A percentile compares a stretch with the other conserved stretches of the same genome.
Evolutionary conservation across 768 basidiomycete genomes (phyloP).

Genomic region (Mycena belliarum): DNA sequence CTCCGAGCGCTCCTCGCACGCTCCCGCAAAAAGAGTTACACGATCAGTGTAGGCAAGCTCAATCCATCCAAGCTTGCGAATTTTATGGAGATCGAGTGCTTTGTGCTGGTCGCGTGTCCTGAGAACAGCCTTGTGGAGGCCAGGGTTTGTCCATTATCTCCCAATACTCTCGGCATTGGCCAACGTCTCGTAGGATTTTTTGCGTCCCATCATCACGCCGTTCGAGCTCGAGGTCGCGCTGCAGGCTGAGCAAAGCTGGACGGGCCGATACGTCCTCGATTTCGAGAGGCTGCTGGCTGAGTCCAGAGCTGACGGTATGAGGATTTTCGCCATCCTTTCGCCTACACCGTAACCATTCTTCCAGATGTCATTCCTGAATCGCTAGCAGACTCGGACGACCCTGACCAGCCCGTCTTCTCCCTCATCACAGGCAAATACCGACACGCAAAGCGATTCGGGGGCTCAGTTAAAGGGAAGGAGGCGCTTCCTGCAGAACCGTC

Average conservation of each 20-base stretch:
- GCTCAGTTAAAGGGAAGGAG: slow-evolving; percentile 26
- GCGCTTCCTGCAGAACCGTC: slow-evolving; percentile 21
- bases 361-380: background rate
- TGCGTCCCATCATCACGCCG: slow-evolving; percentile 90
- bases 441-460: slow-evolving; percentile 69
- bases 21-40: slow-evolving; percentile 88
- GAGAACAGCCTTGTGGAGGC: slow-evolving; percentile 85
- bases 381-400: slow-evolving; percentile 34
- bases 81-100: slow-evolving; percentile 95
- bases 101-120: slow-evolving; percentile 90
- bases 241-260: slow-evolving; percentile 69
- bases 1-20: slow-evolving; percentile 69
- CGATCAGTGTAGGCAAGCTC: slow-evolving; percentile 91
- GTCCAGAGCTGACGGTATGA: background rate
- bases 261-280: slow-evolving; percentile 76
- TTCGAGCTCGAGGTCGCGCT: slow-evolving; percentile 87
- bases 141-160: slow-evolving; percentile 43
- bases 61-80: slow-evolving; percentile 95
- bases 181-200: slow-evolving; percentile 65
- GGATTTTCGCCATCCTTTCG: background rate
- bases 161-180: background rate
- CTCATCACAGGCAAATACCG: slow-evolving; percentile 85
- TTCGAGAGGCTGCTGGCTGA: slow-evolving; percentile 59
- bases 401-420: slow-evolving; percentile 81
- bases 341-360: background rate